Evolutionary conservation across 768 basidiomycete genomes (phyloP).

Genomic region (Calocybe gangraenosa): DNA sequence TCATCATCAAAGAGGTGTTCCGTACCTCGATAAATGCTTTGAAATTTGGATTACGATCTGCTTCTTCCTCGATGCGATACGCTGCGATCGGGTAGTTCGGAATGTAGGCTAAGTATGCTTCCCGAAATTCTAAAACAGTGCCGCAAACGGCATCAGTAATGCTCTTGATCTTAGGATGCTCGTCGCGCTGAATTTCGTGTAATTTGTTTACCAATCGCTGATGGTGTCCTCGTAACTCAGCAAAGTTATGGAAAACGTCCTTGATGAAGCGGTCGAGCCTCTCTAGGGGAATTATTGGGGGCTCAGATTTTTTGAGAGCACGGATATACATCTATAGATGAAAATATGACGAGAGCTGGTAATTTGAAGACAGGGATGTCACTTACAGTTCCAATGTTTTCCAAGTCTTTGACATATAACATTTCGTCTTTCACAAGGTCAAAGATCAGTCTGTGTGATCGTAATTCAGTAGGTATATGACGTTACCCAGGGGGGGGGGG

Average conservation of each 20-base stretch:
- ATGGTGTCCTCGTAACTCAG: conserved; percentile 73
- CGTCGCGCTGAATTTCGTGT: conserved; percentile 82
- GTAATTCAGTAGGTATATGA: not conserved
- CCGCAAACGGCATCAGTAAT: conserved; percentile 85
- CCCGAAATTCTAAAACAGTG: conserved; percentile 88
- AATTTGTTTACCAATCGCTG: conserved; percentile 73
- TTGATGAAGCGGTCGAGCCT: conserved; percentile 72
- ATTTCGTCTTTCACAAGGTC: conserved; percentile 96
- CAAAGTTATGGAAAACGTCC: conserved; percentile 88
- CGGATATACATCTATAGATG: conserved; percentile 71
- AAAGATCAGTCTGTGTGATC: conserved; percentile 69
- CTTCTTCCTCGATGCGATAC: conserved; percentile 84
- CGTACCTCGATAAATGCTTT: conserved; percentile 75
- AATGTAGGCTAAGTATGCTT: conserved; percentile 90
- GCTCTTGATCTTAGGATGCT: conserved; percentile 75
- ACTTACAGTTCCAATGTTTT: conserved; percentile 76
- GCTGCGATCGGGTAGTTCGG: conserved; percentile 91
- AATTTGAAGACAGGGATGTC: not conserved
- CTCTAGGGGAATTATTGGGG: conserved; percentile 73
- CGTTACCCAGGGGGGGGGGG: not conserved
- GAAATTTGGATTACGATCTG: conserved; percentile 75
- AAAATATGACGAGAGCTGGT: not conserved
- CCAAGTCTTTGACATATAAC: conserved; percentile 92
- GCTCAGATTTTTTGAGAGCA: conserved; percentile 67
- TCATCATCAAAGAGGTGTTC: conserved; percentile 3